These are phyloP conservation scores for Lipomyces oligophaga DNA, from an alignment of 805 yeast genomes.

Conservation along the genomic window DNA sequence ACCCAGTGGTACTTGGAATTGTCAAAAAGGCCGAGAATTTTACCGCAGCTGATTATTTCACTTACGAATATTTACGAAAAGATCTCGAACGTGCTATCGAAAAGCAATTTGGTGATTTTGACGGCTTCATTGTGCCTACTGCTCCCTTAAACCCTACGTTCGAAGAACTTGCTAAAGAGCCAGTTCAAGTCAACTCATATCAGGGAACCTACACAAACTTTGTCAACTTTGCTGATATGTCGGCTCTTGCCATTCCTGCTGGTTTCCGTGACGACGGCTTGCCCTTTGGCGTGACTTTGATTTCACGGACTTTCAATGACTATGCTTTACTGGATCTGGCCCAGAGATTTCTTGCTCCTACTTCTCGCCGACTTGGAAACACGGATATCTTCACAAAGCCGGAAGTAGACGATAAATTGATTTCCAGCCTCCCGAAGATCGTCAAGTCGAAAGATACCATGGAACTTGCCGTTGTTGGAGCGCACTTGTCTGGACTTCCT, in stretches of 20 bases:
- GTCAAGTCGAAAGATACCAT: constrained; percentile 49
- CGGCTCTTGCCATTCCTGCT: constrained; percentile 87
- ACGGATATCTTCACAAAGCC: constrained; percentile 40
- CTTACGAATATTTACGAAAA: constrained; percentile 82
- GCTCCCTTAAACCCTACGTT: constrained; percentile 89
- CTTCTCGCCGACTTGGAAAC: constrained; percentile 58
- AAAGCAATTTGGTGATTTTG: constrained; percentile 54
- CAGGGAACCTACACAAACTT: constrained; percentile 99
- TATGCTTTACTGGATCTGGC: constrained; percentile 86
- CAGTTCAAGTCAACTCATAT: constrained; percentile 73
- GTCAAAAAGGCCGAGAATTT: constrained; percentile 73
- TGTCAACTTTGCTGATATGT: constrained; percentile 87
- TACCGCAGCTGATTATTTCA: constrained; percentile 79
- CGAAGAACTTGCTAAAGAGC: constrained; percentile 67
- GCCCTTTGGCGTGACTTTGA: constrained; percentile 85
- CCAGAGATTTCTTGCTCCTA: constrained; percentile 51
- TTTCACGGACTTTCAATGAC: constrained; percentile 80
- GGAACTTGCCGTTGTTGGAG: constrained; percentile 91
- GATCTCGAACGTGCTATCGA: constrained; percentile 66
- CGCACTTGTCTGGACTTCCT: constrained; percentile 84
- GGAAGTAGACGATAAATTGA: constrained; percentile 43
- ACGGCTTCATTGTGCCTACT: constrained; percentile 84
- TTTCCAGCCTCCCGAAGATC: constrained; percentile 47
- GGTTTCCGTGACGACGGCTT: constrained; percentile 85
- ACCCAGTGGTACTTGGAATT: constrained; percentile 76